A percentile compares a stretch with the other conserved stretches of the same genome.
Evolutionary conservation across 148 eudicot genomes (phyloP).

Genomic region (Fagopyrum esculentum): DNA sequence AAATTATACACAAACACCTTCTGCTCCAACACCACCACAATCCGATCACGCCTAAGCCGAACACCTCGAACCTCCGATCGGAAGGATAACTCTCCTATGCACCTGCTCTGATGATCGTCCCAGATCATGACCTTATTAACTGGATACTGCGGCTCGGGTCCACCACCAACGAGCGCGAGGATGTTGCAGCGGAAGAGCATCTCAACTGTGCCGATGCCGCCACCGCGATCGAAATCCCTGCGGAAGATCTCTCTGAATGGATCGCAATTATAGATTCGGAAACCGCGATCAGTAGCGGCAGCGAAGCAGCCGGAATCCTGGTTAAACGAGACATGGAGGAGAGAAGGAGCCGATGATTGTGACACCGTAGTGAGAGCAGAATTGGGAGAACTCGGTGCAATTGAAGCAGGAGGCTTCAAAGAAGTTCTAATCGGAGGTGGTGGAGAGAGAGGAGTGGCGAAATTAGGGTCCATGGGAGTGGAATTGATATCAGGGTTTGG

Average conservation of each 20-base stretch:
- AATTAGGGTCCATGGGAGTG: constrained; percentile 16
- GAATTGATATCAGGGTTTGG: constrained; percentile 11
- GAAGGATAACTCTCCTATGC: constrained; percentile 83
- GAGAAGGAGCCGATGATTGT: constrained; percentile 23
- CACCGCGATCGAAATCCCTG: constrained; percentile 62
- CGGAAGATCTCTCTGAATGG: constrained; percentile 85
- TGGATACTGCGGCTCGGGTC: constrained; percentile 73
- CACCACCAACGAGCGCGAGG: constrained; percentile 85
- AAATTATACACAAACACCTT: constrained; percentile 81
- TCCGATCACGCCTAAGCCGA: constrained; percentile 64
- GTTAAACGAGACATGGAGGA: constrained; percentile 65
- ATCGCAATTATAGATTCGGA: constrained; percentile 75
- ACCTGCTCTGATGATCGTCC: constrained; percentile 86
- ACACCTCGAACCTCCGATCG: constrained; percentile 77
- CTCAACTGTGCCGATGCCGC: constrained; percentile 73
- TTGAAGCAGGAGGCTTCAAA: constrained; percentile 12
- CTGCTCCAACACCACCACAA: constrained; percentile 70
- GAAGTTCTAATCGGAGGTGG: constrained; percentile 22
- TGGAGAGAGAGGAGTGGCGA: constrained; percentile 18
- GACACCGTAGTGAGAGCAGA: constrained; percentile 1
- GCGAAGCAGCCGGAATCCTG: constrained; percentile 80
- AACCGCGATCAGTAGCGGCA: constrained; percentile 67
- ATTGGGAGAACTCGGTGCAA: constrained; percentile 16
- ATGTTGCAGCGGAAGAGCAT: constrained; percentile 90
- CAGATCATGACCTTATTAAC: constrained; percentile 83